Evolutionary conservation across 1,284 basidiomycete species (phyloP), one percentile per base, ranked within the genome.

Genomic region (Malassezia obtusa): DNA sequence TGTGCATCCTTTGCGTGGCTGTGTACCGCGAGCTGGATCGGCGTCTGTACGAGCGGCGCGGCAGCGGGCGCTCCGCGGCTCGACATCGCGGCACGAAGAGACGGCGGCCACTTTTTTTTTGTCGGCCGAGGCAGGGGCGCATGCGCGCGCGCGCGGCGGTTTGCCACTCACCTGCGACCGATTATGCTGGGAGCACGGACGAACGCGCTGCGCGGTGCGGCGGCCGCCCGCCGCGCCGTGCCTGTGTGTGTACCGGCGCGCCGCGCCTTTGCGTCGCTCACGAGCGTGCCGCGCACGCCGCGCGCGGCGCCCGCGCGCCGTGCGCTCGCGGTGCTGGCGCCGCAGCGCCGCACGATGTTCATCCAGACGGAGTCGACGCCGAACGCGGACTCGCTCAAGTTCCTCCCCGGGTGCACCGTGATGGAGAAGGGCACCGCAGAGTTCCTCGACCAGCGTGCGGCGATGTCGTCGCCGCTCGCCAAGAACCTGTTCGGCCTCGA

Each of bases 361-460:
- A 63, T 68, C 41, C 55, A 70, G 52, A 98, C 92, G 6, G 92
- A 96, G 77, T 83, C 84, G 4, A 98, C 92, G 0, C 92, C 92
- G 1, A 98, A 98, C 75, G 88, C 91, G 40, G 90, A 95, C 73
- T 94, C 91, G 8, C 81, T 98, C 59, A 98, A 98, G 76, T 98
- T 98, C 77, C 89, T 98, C 50, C 94, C 92, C 0, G 92, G 92
- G 0, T 81, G 85, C 12, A 75, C 83, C 35, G 90, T 98, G 31
- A 89, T 94, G 84, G 81, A 82, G 39, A 81, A 82, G 37, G 87
- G 86, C 0, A 78, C 79, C 0, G 87, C 89, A 24, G 92, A 98
- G 76, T 96, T 98, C 75, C 82, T 94, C 50, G 89, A 95, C 74
- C 85, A 65, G 19, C 69, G 69, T 24, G 46, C 61, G 7, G 64